Percentiles rank a stretch among this genome's conserved stretches.
These are phyloP conservation scores for Epichloe uncinata DNA, from an alignment of 2,329 filamentous ascomycete genomes.

Conservation along the genomic window DNA sequence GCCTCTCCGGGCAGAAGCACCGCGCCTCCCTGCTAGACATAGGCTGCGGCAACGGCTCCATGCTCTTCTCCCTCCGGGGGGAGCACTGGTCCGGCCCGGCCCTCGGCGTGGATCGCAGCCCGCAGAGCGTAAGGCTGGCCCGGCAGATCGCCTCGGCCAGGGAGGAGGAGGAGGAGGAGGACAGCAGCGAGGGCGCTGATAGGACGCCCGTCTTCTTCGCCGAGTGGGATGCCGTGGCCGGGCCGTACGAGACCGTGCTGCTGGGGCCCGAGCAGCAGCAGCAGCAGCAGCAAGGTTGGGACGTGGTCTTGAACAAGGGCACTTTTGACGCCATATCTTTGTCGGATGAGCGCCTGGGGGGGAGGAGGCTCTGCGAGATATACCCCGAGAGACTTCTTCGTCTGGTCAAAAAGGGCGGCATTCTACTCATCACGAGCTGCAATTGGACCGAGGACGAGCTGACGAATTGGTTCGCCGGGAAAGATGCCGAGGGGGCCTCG, in stretches of 20 bases:
- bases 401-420: conserved; percentile 56
- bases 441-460: conserved; percentile 96
- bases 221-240: conserved; percentile 51
- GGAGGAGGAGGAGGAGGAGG: not conserved
- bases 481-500: not conserved
- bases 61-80: conserved; percentile 69
- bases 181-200: conserved; percentile 5
- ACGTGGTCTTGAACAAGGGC: conserved; percentile 93
- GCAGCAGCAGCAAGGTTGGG: conserved; percentile 45
- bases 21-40: conserved; percentile 64
- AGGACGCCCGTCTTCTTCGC: conserved; percentile 27
- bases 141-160: conserved; percentile 38
- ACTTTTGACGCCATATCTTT: conserved; percentile 93
- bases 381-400: conserved; percentile 58
- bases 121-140: conserved; percentile 61
- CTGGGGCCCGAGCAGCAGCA: conserved; percentile 14
- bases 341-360: conserved; percentile 40
- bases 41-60: conserved; percentile 85
- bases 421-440: conserved; percentile 83
- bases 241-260: conserved; percentile 22
- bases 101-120: conserved; percentile 82
- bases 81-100: conserved; percentile 51
- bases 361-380: conserved; percentile 53
- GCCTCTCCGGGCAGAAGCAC: conserved; percentile 7
- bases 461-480: conserved; percentile 56